Percentiles rank a stretch among this genome's conserved stretches.
Conservation (phyloP, 2,329 filamentous ascomycete species). For the Podosphaera xanthii region DNA sequence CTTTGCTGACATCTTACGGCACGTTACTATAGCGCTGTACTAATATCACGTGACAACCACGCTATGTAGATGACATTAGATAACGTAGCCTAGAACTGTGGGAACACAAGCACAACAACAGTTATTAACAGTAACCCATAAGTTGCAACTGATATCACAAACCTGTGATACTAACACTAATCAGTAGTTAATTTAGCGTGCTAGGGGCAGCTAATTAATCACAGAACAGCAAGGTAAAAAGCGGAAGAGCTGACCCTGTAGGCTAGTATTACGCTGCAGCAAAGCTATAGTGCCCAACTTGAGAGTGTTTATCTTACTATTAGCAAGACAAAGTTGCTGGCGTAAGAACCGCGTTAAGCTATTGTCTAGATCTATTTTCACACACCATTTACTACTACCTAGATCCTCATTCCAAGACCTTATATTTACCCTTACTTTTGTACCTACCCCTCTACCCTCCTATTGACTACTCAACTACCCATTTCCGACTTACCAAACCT, state of each 20-base stretch:
- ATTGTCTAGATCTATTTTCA: no score
- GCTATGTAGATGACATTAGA: no score
- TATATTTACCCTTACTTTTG: no score
- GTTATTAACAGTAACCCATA: no score
- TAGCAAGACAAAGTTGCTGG: background rate
- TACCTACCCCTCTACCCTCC: no score
- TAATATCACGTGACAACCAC: no score
- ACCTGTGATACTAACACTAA: background rate
- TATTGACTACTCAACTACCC: no score
- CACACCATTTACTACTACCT: background rate
- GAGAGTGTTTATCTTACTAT: background rate
- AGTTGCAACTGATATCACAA: no score
- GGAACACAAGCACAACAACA: no score
- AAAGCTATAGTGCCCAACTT: background rate
- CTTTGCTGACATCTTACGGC: no score
- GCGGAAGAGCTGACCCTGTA: background rate
- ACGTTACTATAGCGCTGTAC: no score
- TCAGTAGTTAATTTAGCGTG: background rate
- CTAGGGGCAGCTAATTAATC: background rate
- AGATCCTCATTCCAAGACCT: background rate
- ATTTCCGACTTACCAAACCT: background rate
- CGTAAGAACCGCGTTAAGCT: background rate
- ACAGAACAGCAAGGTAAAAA: background rate
- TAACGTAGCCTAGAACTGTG: no score
- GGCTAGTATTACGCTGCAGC: background rate